Evolutionary conservation across 208 protist genomes (phyloP).

Genomic region (Leishmania amazonensis): DNA sequence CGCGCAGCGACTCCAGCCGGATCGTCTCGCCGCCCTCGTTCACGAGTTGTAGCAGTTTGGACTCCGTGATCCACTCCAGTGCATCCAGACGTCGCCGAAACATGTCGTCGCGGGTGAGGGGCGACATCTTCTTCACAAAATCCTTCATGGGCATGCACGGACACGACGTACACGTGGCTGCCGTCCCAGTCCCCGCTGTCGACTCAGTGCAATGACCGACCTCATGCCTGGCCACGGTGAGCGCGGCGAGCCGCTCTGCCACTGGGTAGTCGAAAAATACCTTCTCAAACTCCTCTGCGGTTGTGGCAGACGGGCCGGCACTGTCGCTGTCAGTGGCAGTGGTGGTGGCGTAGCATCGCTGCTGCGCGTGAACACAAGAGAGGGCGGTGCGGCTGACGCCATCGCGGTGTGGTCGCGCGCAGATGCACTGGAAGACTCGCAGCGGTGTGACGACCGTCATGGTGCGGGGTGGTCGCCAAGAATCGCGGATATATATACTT

Average conservation of each 20-base stretch:
- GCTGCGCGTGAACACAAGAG: slow-evolving; percentile 2
- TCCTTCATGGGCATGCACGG: slow-evolving; percentile 42
- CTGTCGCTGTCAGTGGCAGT: not conserved
- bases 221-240: slow-evolving; percentile 36
- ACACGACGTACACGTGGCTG: not conserved
- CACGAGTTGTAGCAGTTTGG: slow-evolving; percentile 43
- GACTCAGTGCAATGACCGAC: not conserved
- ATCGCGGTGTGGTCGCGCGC: not conserved
- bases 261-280: slow-evolving; percentile 37
- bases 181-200: not conserved
- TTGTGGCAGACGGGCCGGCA: not conserved
- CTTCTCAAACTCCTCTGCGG: slow-evolving; percentile 15
- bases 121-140: slow-evolving; percentile 58
- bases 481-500: not conserved
- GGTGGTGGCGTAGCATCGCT: slow-evolving; percentile 5
- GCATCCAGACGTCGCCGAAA: slow-evolving; percentile 33
- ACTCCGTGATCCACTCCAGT: slow-evolving; percentile 36
- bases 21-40: slow-evolving; percentile 8
- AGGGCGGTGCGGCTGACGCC: not conserved
- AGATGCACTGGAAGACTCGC: not conserved
- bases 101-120: slow-evolving; percentile 54
- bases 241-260: slow-evolving; percentile 52
- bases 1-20: not conserved
- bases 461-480: not conserved
- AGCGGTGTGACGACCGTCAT: not conserved